These are phyloP conservation scores for Esteya vermicola DNA, from an alignment of 2,329 filamentous ascomycete species.

Conservation along the genomic window DNA sequence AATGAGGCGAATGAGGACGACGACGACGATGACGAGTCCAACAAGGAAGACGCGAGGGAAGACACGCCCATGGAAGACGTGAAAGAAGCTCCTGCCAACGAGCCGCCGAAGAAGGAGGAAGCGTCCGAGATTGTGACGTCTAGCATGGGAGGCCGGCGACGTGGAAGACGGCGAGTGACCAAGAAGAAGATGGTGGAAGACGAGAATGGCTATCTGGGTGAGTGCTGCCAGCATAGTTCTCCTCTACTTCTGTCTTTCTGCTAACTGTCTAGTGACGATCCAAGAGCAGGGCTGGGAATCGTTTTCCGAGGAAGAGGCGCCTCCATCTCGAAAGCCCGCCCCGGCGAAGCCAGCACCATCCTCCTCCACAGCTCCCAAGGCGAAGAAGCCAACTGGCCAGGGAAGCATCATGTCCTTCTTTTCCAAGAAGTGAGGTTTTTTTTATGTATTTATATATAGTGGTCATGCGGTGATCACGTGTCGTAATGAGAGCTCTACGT, in stretches of 20 bases:
- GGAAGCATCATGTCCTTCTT: constrained; percentile 92
- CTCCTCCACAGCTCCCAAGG: constrained; percentile 28
- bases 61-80: constrained; percentile 20
- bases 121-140: constrained; percentile 32
- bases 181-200: constrained; percentile 81
- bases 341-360: constrained; percentile 29
- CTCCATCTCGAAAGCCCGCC: constrained; percentile 29
- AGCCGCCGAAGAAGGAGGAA: constrained; percentile 22
- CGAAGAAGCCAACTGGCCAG: constrained; percentile 44
- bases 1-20: no score
- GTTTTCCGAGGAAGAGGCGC: constrained; percentile 77
- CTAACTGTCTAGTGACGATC: constrained; percentile 51
- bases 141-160: constrained; percentile 47
- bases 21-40: constrained; percentile 32
- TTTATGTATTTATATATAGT: background rate
- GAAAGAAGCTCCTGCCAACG: constrained; percentile 16
- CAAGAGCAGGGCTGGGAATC: constrained; percentile 82
- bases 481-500: background rate
- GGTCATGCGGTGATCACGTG: background rate
- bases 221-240: constrained; percentile 18
- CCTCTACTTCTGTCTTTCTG: background rate
- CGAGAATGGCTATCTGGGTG: constrained; percentile 80
- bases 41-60: constrained; percentile 17
- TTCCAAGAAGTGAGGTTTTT: constrained; percentile 49
- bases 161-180: constrained; percentile 67